These are phyloP conservation scores for Yarrowia yakushimensis DNA, from an alignment of 805 yeast genomes.

Conservation along the genomic window DNA sequence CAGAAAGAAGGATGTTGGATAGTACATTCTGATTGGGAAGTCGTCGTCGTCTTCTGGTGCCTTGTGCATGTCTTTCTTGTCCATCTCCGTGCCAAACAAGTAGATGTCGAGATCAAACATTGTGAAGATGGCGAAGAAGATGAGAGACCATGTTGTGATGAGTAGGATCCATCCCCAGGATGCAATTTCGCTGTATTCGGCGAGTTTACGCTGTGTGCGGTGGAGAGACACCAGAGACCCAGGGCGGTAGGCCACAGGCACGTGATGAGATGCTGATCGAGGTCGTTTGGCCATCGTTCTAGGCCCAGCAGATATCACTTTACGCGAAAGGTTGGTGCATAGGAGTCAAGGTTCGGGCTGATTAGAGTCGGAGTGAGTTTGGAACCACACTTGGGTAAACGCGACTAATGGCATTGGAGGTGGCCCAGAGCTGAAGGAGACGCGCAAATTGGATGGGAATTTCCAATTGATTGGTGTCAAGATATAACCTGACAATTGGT, in stretches of 20 bases:
- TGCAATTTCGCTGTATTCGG: constrained; percentile 7
- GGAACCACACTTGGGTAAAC: too few relatives aligned
- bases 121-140: constrained; percentile 22
- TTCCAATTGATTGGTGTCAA: too few relatives aligned
- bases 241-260: not conserved
- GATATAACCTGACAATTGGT: too few relatives aligned
- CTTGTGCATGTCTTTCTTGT: constrained; percentile 27
- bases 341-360: not conserved
- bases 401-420: too few relatives aligned
- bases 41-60: constrained; percentile 35
- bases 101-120: constrained; percentile 20
- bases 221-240: constrained; percentile 1
- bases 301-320: not conserved
- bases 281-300: constrained; percentile 15
- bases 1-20: constrained; percentile 38
- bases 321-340: constrained; percentile 10
- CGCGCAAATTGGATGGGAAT: too few relatives aligned
- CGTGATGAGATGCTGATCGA: constrained; percentile 22
- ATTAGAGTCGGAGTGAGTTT: not conserved
- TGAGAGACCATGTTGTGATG: constrained; percentile 26
- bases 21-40: constrained; percentile 42
- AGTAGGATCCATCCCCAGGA: constrained; percentile 26
- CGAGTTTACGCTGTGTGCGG: constrained; percentile 9
- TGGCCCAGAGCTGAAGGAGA: too few relatives aligned
- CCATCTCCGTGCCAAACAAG: not conserved